Conservation (phyloP, 805 yeast species). For the Huiozyma naganishii region DNA sequence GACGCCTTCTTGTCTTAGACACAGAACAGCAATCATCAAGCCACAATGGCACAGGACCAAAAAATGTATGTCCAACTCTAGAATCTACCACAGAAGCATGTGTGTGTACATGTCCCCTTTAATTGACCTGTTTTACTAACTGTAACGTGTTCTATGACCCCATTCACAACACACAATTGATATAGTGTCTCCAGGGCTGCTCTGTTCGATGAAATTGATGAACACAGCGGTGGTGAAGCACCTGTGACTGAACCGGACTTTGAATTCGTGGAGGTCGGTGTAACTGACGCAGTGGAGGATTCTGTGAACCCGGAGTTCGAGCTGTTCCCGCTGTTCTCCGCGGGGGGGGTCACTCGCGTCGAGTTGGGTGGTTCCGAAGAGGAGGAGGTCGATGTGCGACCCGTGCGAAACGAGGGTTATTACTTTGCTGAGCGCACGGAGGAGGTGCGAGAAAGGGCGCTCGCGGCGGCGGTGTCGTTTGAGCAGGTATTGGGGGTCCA, state of each 20-base stretch:
- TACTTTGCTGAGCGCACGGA: slow-evolving; percentile 14
- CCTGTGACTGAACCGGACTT: slow-evolving; percentile 4
- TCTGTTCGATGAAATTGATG: not conserved
- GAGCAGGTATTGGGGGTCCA: slow-evolving; percentile 7
- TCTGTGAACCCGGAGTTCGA: slow-evolving; percentile 13
- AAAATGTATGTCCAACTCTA: no score
- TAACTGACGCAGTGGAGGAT: not conserved
- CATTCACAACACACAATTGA: no score
- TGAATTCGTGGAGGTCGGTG: slow-evolving; percentile 18
- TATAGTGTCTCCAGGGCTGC: slow-evolving; percentile 1
- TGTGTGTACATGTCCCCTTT: no score
- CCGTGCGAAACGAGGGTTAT: slow-evolving; percentile 17
- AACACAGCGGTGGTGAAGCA: slow-evolving; percentile 18
- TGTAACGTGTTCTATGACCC: no score
- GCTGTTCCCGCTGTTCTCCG: slow-evolving; percentile 24
- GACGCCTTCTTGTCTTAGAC: no score
- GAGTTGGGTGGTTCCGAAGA: slow-evolving; percentile 16
- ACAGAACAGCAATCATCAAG: no score
- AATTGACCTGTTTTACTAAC: no score
- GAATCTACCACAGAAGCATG: no score
- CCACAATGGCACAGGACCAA: no score
- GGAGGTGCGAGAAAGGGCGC: slow-evolving; percentile 9
- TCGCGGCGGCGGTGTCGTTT: slow-evolving; percentile 12
- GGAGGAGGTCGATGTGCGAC: slow-evolving; percentile 11
- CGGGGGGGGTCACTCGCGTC: slow-evolving; percentile 17